These are phyloP conservation scores for Musa beccarii DNA, from an alignment of 176 grass and related monocot genomes.

Conservation along the genomic window DNA sequence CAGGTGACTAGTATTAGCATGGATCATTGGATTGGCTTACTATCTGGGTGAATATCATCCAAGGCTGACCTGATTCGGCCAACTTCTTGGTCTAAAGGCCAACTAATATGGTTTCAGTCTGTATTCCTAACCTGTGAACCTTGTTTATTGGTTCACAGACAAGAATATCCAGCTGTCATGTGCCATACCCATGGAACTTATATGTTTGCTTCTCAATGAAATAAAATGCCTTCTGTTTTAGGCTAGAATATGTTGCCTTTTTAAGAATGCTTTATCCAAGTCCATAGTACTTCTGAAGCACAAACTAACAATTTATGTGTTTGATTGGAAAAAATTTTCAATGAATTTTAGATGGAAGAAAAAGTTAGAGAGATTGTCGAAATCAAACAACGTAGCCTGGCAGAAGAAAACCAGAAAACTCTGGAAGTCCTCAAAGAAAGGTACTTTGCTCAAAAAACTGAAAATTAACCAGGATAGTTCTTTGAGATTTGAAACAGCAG, in stretches of 20 bases:
- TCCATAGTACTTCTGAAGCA: neutral
- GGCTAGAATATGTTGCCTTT: constrained; percentile 2
- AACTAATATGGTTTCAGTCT: neutral
- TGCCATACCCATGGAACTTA: neutral
- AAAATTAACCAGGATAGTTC: constrained; percentile 1
- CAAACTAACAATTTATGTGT: neutral
- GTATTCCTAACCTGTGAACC: neutral
- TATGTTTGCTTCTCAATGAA: neutral
- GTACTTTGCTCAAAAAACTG: constrained; percentile 33
- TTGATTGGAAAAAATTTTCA: constrained; percentile 3
- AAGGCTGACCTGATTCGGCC: neutral
- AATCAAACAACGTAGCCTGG: constrained; percentile 98
- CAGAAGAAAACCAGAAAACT: constrained; percentile 99
- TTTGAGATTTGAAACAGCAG: neutral
- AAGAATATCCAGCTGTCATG: neutral
- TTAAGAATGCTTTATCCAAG: neutral
- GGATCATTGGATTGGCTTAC: neutral
- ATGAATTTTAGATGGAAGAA: constrained; percentile 82
- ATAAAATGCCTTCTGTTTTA: neutral
- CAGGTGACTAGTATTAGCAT: neutral
- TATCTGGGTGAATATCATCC: neutral
- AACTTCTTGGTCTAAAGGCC: neutral
- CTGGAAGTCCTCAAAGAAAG: constrained; percentile 95
- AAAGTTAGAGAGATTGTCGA: constrained; percentile 99
- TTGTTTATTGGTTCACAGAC: neutral